phyloP scores from a whole-genome alignment of 2,329 filamentous ascomycete species.

The Claviceps humidiphila region DNA sequence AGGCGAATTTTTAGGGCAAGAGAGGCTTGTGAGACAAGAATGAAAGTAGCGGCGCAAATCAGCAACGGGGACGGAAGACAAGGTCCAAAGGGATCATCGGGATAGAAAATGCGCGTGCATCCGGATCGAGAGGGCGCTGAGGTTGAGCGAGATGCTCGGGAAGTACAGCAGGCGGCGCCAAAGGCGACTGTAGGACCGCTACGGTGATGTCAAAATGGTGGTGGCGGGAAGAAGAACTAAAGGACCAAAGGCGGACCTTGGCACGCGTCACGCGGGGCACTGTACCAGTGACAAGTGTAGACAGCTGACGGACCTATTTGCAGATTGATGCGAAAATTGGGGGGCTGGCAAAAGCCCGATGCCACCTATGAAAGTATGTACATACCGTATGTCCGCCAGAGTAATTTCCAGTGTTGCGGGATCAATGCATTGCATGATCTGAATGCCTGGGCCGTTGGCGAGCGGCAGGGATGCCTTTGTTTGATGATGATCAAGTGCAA shows the following conservation, averaged over 20 bases:
- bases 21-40: not conserved
- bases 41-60: not conserved
- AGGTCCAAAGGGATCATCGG: not conserved
- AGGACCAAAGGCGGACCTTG: not conserved
- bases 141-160: not conserved
- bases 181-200: not conserved
- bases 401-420: not conserved
- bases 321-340: not conserved
- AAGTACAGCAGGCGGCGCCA: not conserved
- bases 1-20: not conserved
- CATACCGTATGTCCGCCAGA: not conserved
- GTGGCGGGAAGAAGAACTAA: slow-evolving; percentile 14
- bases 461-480: not conserved
- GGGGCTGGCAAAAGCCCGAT: slow-evolving; percentile 1
- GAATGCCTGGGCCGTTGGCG: not conserved
- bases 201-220: slow-evolving; percentile 19
- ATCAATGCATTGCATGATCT: not conserved
- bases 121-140: not conserved
- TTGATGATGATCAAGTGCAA: not conserved
- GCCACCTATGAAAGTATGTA: not conserved
- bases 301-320: not conserved
- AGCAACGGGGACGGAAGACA: not conserved
- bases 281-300: not conserved
- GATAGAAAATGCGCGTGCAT: slow-evolving; percentile 2
- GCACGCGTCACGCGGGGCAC: not conserved